Conservation (phyloP, 495 filamentous ascomycete species). For the Penicillium crystallinum region DNA sequence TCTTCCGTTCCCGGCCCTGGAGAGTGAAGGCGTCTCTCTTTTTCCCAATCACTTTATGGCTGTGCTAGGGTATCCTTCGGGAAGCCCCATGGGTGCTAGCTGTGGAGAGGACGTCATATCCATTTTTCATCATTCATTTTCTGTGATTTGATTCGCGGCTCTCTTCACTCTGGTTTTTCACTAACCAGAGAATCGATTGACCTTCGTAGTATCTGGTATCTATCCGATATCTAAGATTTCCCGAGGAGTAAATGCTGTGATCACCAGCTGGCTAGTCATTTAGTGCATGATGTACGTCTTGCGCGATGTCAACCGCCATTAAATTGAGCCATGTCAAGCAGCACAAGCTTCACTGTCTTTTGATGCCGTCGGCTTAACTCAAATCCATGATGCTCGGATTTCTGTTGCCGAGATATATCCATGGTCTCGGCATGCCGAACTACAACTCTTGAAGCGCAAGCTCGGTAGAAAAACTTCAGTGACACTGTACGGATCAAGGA, state of each 20-base stretch:
- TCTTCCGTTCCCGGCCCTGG: slow-evolving; percentile 47
- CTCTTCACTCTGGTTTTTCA: background rate
- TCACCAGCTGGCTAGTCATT: no score
- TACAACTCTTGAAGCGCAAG: background rate
- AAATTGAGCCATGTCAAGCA: no score
- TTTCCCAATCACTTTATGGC: slow-evolving; percentile 44
- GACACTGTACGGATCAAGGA: no score
- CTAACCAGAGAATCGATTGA: background rate
- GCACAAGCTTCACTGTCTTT: no score
- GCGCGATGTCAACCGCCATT: no score
- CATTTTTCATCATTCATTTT: slow-evolving; percentile 18
- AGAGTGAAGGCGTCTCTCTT: slow-evolving; percentile 42
- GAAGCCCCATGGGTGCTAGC: slow-evolving; percentile 46
- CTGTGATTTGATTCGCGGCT: background rate
- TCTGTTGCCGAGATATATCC: background rate
- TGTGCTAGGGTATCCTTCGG: slow-evolving; percentile 43
- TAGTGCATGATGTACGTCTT: no score
- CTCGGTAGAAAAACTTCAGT: no score
- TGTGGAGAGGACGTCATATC: slow-evolving; percentile 46
- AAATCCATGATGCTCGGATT: background rate
- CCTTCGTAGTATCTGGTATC: background rate
- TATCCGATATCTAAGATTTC: no score
- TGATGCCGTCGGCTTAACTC: background rate
- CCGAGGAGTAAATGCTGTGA: no score
- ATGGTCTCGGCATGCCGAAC: background rate